phyloP scores from a whole-genome alignment of 495 filamentous ascomycete genomes.

The Penicillium malachiteum region DNA sequence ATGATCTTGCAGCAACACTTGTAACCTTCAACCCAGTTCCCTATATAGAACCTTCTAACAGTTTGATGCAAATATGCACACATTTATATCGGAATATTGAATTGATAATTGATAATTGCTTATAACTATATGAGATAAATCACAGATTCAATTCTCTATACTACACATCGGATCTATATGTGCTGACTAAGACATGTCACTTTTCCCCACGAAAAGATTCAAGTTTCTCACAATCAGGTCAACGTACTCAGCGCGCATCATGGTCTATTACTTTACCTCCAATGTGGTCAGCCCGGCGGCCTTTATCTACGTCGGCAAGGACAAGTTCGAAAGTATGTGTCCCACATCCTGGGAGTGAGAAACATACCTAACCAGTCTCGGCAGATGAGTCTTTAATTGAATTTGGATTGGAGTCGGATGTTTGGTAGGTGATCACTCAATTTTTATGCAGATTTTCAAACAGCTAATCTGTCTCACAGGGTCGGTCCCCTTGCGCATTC shows the following conservation, averaged over 20 bases:
- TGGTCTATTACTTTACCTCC: conserved; percentile 97
- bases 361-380: conserved; percentile 19
- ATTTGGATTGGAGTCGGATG: conserved; percentile 88
- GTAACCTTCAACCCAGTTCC: too few species aligned
- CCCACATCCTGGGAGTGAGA: conserved; percentile 11
- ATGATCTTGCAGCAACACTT: too few species aligned
- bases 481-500: conserved; percentile 27
- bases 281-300: conserved; percentile 72
- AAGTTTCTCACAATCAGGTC: not conserved
- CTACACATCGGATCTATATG: too few species aligned
- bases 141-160: too few species aligned
- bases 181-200: conserved; percentile 13
- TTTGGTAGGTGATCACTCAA: conserved; percentile 64
- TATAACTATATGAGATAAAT: too few species aligned
- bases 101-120: too few species aligned
- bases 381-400: conserved; percentile 95
- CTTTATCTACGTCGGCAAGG: conserved; percentile 93
- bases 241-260: conserved; percentile 37
- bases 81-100: too few species aligned
- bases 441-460: not conserved
- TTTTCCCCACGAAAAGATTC: conserved; percentile 8
- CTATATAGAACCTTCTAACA: too few species aligned
- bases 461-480: conserved; percentile 24
- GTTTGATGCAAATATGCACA: too few species aligned
- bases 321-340: conserved; percentile 92